A percentile compares a stretch with the other conserved stretches of the same genome.
phyloP scores from a whole-genome alignment of 1,284 basidiomycete genomes.

The Stereum hirsutum region DNA sequence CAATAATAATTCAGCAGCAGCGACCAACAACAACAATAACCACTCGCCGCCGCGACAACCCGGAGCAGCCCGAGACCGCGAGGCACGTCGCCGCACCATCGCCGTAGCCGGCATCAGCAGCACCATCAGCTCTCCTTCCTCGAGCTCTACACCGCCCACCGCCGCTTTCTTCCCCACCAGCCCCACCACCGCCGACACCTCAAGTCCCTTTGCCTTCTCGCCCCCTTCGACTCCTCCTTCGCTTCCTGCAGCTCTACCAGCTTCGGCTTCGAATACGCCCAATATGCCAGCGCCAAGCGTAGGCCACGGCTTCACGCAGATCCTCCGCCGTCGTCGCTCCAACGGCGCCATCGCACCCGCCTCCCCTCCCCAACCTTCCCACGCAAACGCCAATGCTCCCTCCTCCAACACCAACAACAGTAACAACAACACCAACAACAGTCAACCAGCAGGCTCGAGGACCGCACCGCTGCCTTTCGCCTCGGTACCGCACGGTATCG shows the following conservation, averaged over 20 bases:
- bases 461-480: too few species aligned
- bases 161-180: slow-evolving; percentile 23
- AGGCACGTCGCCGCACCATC: too few species aligned
- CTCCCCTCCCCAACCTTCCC: slow-evolving; percentile 18
- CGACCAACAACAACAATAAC: too few species aligned
- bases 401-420: slow-evolving; percentile 6
- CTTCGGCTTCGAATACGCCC: slow-evolving; percentile 21
- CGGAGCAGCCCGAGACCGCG: too few species aligned
- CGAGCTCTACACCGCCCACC: too few species aligned
- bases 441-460: too few species aligned
- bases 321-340: slow-evolving; percentile 26
- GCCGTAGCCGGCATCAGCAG: too few species aligned
- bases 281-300: slow-evolving; percentile 16
- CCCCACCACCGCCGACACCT: slow-evolving; percentile 15
- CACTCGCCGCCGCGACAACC: too few species aligned
- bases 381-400: slow-evolving; percentile 18
- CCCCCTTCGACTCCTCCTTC: too few species aligned
- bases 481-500: too few species aligned
- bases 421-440: neutral
- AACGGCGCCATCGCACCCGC: slow-evolving; percentile 23
- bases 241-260: slow-evolving; percentile 19
- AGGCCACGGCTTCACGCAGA: slow-evolving; percentile 24
- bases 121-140: too few species aligned
- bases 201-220: slow-evolving; percentile 13
- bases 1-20: too few species aligned